These are phyloP conservation scores for Melanogaster broomeanus DNA, from an alignment of 768 basidiomycete genomes.

Conservation along the genomic window DNA sequence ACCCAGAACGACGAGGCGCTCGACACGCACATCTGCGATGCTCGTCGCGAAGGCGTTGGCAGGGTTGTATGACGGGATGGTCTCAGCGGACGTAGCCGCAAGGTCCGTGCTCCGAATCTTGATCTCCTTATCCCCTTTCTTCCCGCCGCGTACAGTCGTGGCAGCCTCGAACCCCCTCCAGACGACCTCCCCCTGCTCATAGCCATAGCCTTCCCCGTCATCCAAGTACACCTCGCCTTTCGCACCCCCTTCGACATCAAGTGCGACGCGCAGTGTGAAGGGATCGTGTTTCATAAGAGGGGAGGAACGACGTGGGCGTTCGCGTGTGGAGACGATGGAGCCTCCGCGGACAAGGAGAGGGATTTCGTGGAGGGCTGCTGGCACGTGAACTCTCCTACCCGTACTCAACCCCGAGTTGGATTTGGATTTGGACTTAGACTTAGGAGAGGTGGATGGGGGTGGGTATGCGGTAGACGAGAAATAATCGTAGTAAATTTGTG, in stretches of 20 bases:
- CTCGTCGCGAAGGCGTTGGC: constrained; percentile 69
- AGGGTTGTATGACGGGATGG: constrained; percentile 50
- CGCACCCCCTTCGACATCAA: constrained; percentile 60
- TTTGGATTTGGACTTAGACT: neutral
- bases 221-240: constrained; percentile 91
- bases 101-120: constrained; percentile 55
- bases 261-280: constrained; percentile 85
- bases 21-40: constrained; percentile 70
- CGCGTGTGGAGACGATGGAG: constrained; percentile 84
- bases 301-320: constrained; percentile 84
- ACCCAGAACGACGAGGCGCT: constrained; percentile 81
- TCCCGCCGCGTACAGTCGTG: constrained; percentile 28
- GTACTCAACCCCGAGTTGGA: constrained; percentile 20
- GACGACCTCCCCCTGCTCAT: constrained; percentile 75
- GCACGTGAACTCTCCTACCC: constrained; percentile 72
- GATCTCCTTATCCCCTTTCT: constrained; percentile 41
- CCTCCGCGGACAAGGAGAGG: constrained; percentile 91
- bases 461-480: constrained; percentile 69
- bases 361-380: constrained; percentile 75
- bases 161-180: constrained; percentile 78
- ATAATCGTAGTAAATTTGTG: constrained; percentile 96
- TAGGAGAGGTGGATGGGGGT: constrained; percentile 44
- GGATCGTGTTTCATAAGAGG: constrained; percentile 90
- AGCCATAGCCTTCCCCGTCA: constrained; percentile 83
- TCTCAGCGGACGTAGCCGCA: constrained; percentile 54